A percentile compares a stretch with the other conserved stretches of the same genome.
These are phyloP conservation scores for Chaetomium strumarium DNA, from an alignment of 2,329 filamentous ascomycete species.

Conservation along the genomic window DNA sequence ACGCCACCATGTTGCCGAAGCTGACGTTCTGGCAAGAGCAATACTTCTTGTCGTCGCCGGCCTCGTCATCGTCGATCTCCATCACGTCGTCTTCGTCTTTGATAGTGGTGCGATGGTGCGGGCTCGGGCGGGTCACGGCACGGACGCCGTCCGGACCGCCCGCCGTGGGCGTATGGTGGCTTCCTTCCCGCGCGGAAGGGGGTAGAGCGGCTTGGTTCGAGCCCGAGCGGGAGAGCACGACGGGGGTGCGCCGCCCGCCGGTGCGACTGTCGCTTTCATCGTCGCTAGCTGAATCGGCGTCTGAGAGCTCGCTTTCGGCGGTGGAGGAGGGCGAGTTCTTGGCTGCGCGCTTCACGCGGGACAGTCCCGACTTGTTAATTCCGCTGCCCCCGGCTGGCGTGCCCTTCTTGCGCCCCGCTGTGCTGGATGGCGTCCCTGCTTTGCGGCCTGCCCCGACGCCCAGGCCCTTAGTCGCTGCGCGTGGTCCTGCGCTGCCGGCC, in stretches of 20 bases:
- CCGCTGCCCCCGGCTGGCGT: slow-evolving; percentile 28
- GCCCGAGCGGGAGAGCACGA: slow-evolving; percentile 21
- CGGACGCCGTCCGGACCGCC: neutral
- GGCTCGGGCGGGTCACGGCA: neutral
- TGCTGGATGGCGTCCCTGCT: slow-evolving; percentile 38
- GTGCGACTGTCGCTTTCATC: slow-evolving; percentile 43
- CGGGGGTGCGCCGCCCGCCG: slow-evolving; percentile 35
- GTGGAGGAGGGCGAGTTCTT: slow-evolving; percentile 59
- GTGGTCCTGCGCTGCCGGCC: slow-evolving; percentile 55
- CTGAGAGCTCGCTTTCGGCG: slow-evolving; percentile 59
- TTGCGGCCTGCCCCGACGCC: slow-evolving; percentile 40
- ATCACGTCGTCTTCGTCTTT: slow-evolving; percentile 47
- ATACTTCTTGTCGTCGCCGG: slow-evolving; percentile 73
- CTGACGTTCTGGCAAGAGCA: slow-evolving; percentile 78
- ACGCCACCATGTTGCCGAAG: slow-evolving; percentile 84
- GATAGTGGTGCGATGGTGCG: slow-evolving; percentile 1
- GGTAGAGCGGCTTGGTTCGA: slow-evolving; percentile 20
- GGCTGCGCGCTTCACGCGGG: slow-evolving; percentile 54
- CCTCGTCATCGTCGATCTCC: slow-evolving; percentile 60
- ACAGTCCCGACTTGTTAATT: slow-evolving; percentile 54
- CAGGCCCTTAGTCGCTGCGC: slow-evolving; percentile 43
- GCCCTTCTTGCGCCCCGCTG: slow-evolving; percentile 42
- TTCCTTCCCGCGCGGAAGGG: slow-evolving; percentile 19
- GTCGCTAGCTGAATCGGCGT: slow-evolving; percentile 52
- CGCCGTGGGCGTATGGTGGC: slow-evolving; percentile 9